Conservation (phyloP, 1,284 basidiomycete species). For the Fomitiporia mediterranea region DNA sequence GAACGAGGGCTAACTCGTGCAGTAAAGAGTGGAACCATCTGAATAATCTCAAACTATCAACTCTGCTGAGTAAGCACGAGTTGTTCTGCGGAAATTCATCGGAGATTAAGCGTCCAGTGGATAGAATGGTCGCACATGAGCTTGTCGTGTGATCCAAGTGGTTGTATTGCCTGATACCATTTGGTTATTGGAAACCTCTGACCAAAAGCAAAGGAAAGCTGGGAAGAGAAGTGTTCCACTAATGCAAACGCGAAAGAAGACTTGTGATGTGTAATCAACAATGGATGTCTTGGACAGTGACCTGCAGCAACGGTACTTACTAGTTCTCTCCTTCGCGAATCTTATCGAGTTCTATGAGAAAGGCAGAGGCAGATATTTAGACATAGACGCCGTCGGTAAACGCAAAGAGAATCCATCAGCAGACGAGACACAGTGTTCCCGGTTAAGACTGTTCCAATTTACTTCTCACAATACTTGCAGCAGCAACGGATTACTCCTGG, state of each 20-base stretch:
- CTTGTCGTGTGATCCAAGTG: no score
- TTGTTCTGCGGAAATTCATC: background rate
- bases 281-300: constrained; percentile 20
- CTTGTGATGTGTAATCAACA: no score
- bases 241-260: no score
- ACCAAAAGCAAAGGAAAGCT: no score
- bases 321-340: constrained; percentile 17
- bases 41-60: background rate
- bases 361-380: no score
- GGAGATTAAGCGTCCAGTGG: background rate
- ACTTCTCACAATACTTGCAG: constrained; percentile 23
- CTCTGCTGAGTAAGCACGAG: background rate
- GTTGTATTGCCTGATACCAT: no score
- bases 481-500: constrained; percentile 22
- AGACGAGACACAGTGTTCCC: constrained; percentile 22
- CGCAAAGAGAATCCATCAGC: background rate
- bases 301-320: constrained; percentile 18
- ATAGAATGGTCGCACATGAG: no score
- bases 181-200: no score
- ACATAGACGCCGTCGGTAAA: background rate
- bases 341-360: background rate
- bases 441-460: constrained; percentile 23
- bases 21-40: background rate
- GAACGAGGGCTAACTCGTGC: background rate
- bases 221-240: background rate